Base-by-base conservation (phyloP, 2,329 filamentous ascomycete genomes). In the Aspergillus arachidicola region DNA sequence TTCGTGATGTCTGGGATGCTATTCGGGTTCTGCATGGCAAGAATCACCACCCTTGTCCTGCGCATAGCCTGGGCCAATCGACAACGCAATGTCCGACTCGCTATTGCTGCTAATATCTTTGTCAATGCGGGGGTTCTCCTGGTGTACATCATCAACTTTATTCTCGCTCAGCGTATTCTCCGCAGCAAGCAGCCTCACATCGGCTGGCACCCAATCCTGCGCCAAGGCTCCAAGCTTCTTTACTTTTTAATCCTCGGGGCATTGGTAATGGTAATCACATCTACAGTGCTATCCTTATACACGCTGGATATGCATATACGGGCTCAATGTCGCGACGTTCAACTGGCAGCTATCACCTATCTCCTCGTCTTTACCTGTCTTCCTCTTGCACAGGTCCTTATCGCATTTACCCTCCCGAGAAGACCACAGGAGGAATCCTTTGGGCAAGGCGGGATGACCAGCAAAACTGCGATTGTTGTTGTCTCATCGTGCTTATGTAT, bases 111-210 rank as follows among this genome's bases (percentile, higher is more conserved):
- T 4, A 83, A 83, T 67, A 85, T 95, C 72, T 88, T 95, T 70
- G 86, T 92, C 62, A 86, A 88, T 51, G 89, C 90, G 0, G 92
- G 92, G 48, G 87, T 93, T 19, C 75, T 96, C 38, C 77, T 96
- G 9, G 80, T 96, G 30, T 94, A 91, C 76, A 79, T 94, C 70
- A 81, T 93, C 77, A 95, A 96, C 78, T 79, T 96, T 48, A 80
- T 95, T 71, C 91, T 94, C 73, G 79, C 89, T 0, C 91, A 93
- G 77, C 88, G 93, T 53, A 83, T 96, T 30, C 77, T 95, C 21
- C 86, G 93, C 59, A 90, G 90, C 5, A 86, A 87, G 53, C 91
- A 94, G 71, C 91, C 92, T 0, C 73, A 75, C 2, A 74, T 92
- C 36, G 92, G 91, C 62, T 94, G 92, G 91, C 83, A 86, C 65